A percentile compares a stretch with the other conserved stretches of the same genome.
Conservation (phyloP, 805 yeast genomes). For the Wickerhamiella qilinensis region DNA sequence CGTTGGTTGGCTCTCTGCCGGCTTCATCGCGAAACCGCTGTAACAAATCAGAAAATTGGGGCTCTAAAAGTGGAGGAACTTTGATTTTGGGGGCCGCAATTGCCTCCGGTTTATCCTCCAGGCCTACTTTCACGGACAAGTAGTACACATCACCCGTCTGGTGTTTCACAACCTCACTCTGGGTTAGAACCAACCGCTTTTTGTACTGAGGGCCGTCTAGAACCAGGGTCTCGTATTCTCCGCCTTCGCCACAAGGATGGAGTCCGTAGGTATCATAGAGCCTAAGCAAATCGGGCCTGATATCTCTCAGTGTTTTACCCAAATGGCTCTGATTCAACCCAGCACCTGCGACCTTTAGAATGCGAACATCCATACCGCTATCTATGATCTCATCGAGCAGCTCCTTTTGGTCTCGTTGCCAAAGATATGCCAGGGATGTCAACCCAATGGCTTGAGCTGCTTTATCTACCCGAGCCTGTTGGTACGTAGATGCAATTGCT, state of each 20-base stretch:
- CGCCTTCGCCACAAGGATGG: slow-evolving; percentile 97
- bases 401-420: slow-evolving; percentile 78
- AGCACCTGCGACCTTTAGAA: slow-evolving; percentile 85
- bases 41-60: neutral
- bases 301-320: slow-evolving; percentile 48
- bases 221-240: slow-evolving; percentile 90
- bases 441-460: slow-evolving; percentile 65
- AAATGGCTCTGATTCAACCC: slow-evolving; percentile 57
- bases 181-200: slow-evolving; percentile 30
- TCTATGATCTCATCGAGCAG: slow-evolving; percentile 69
- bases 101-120: slow-evolving; percentile 21
- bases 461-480: slow-evolving; percentile 81
- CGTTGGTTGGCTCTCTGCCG: neutral
- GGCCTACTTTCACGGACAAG: slow-evolving; percentile 27
- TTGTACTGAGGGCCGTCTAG: slow-evolving; percentile 77
- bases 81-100: neutral
- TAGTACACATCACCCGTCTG: slow-evolving; percentile 47
- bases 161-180: slow-evolving; percentile 28
- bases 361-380: slow-evolving; percentile 56
- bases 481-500: slow-evolving; percentile 90
- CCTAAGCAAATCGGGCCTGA: slow-evolving; percentile 36
- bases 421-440: slow-evolving; percentile 56
- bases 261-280: slow-evolving; percentile 58
- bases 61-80: neutral
- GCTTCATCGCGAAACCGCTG: neutral